A percentile compares a stretch with the other conserved stretches of the same genome.
These are phyloP conservation scores for Dimocarpus longan DNA, from an alignment of 345 rosid species.

Conservation along the genomic window DNA sequence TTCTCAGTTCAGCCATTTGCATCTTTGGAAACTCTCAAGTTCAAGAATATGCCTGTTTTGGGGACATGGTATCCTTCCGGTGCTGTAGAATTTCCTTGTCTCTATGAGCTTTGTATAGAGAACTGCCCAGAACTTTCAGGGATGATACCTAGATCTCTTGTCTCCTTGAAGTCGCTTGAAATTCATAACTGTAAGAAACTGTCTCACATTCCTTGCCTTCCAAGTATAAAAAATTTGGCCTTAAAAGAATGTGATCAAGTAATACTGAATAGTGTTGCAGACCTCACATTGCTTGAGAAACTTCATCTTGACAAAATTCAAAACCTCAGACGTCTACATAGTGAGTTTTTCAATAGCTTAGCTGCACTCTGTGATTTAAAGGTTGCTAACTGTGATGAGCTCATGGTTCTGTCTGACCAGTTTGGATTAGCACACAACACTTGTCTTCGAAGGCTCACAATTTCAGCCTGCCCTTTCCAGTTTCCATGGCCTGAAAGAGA, in stretches of 20 bases:
- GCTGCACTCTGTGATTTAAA: background rate
- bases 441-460: background rate
- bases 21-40: background rate
- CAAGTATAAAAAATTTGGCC: background rate
- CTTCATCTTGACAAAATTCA: background rate
- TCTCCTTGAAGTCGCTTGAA: background rate
- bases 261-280: background rate
- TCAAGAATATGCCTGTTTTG: constrained; percentile 1
- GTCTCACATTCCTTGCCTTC: background rate
- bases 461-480: background rate
- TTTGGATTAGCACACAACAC: background rate
- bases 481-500: background rate
- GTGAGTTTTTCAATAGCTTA: too few relatives aligned
- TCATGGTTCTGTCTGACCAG: background rate
- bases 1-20: background rate
- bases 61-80: background rate
- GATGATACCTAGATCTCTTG: background rate
- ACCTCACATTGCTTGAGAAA: background rate
- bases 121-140: background rate
- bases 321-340: too few relatives aligned
- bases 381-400: constrained; percentile 3
- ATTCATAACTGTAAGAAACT: background rate
- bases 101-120: background rate
- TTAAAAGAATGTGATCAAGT: background rate
- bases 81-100: background rate